Percentiles rank a stretch among this genome's conserved stretches.
Evolutionary conservation across 352 stramenopile species (phyloP).

Genomic region (Globisporangium uncinulatum): DNA sequence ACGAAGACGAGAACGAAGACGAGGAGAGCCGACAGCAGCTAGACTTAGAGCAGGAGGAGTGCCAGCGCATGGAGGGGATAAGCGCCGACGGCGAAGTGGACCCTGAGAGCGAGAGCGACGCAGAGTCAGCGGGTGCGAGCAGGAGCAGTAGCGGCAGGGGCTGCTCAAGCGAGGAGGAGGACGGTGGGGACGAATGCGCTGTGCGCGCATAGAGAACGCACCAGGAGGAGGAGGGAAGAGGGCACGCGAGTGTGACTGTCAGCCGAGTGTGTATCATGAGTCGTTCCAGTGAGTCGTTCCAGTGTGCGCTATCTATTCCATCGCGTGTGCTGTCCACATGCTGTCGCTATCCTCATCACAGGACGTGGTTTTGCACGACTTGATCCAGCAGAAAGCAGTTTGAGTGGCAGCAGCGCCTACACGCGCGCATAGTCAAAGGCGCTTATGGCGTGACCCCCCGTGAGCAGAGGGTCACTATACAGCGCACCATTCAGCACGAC

Average conservation of each 20-base stretch:
- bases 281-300: no score
- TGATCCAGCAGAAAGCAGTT: conserved; percentile 7
- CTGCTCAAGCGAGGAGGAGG: conserved; percentile 13
- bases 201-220: background rate
- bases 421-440: no score
- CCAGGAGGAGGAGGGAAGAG: no score
- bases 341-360: background rate
- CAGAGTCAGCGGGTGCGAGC: background rate
- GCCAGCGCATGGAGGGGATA: no score
- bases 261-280: background rate
- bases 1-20: conserved; percentile 18
- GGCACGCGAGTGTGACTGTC: background rate
- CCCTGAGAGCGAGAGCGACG: conserved; percentile 8
- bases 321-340: background rate
- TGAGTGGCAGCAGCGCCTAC: conserved; percentile 7
- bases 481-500: no score
- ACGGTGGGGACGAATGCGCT: conserved; percentile 1
- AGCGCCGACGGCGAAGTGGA: no score
- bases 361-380: background rate
- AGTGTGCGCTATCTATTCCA: background rate
- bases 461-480: no score
- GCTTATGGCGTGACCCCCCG: no score
- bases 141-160: conserved; percentile 5
- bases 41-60: no score
- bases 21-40: background rate